These are phyloP conservation scores for Rhynchospora breviuscula DNA, from an alignment of 176 grass and related monocot species.

Conservation along the genomic window DNA sequence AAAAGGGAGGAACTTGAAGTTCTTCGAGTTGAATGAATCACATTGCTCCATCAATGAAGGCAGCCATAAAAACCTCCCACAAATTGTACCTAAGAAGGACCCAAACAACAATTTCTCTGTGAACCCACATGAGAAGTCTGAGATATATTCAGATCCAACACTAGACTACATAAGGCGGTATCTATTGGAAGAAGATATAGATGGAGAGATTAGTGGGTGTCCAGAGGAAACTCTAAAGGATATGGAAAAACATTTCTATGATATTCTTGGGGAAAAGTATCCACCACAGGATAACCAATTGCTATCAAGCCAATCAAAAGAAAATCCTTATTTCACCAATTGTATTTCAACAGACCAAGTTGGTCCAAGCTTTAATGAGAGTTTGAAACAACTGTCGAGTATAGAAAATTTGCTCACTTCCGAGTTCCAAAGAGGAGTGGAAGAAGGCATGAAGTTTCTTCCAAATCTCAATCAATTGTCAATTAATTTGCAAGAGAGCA, in stretches of 20 bases:
- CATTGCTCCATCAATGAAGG: background rate
- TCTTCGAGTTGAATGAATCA: background rate
- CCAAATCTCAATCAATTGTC: background rate
- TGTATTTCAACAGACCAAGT: background rate
- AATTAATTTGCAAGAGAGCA: background rate
- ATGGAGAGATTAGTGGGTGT: background rate
- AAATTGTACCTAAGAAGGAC: background rate
- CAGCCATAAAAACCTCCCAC: background rate
- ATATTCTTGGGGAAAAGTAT: background rate
- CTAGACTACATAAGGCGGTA: background rate
- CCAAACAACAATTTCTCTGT: background rate
- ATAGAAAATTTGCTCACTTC: background rate
- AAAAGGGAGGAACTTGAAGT: background rate
- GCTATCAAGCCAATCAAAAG: background rate
- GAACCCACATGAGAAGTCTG: background rate
- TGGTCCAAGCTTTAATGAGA: background rate
- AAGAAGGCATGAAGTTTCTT: background rate
- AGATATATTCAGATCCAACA: background rate
- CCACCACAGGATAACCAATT: background rate
- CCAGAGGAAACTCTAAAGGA: background rate
- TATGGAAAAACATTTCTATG: background rate
- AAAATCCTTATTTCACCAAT: background rate
- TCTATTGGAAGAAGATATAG: background rate
- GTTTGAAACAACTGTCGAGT: background rate
- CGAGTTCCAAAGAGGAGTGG: background rate